These are phyloP conservation scores for Choanephora cucurbitarum DNA, from an alignment of 371 early-diverging fungal species.

Conservation along the genomic window DNA sequence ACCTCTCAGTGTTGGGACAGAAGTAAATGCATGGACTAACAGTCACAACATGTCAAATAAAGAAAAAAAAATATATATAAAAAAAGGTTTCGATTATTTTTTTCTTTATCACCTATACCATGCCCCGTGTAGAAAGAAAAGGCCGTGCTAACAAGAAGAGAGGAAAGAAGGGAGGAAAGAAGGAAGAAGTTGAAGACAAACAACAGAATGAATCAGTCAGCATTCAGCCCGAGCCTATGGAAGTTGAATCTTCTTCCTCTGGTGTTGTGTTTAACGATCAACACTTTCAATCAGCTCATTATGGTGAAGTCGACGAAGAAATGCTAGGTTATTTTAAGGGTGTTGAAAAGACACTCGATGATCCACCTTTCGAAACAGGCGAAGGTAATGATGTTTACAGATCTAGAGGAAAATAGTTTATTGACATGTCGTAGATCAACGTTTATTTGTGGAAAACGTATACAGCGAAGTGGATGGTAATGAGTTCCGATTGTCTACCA, in stretches of 20 bases:
- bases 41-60: no score
- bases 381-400: no score
- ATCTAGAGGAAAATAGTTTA: no score
- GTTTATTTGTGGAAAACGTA: slow-evolving; percentile 75
- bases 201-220: not conserved
- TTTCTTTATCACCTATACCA: no score
- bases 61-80: slow-evolving; percentile 1
- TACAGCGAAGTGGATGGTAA: slow-evolving; percentile 78
- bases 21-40: no score
- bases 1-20: no score
- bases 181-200: slow-evolving; percentile 11
- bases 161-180: slow-evolving; percentile 34
- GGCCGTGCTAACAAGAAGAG: slow-evolving; percentile 36
- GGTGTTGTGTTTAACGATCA: slow-evolving; percentile 27
- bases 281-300: slow-evolving; percentile 54
- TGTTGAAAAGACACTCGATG: slow-evolving; percentile 74
- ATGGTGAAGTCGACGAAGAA: slow-evolving; percentile 69
- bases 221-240: slow-evolving; percentile 15
- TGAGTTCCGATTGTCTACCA: slow-evolving; percentile 72
- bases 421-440: slow-evolving; percentile 64
- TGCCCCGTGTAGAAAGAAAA: slow-evolving; percentile 39
- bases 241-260: slow-evolving; percentile 7
- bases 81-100: slow-evolving; percentile 8
- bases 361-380: slow-evolving; percentile 64
- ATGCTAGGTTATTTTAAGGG: slow-evolving; percentile 72